Percentiles rank a stretch among this genome's conserved stretches.
Evolutionary conservation across 495 filamentous ascomycete genomes (phyloP).

Genomic region (Penicillium cataractarum): DNA sequence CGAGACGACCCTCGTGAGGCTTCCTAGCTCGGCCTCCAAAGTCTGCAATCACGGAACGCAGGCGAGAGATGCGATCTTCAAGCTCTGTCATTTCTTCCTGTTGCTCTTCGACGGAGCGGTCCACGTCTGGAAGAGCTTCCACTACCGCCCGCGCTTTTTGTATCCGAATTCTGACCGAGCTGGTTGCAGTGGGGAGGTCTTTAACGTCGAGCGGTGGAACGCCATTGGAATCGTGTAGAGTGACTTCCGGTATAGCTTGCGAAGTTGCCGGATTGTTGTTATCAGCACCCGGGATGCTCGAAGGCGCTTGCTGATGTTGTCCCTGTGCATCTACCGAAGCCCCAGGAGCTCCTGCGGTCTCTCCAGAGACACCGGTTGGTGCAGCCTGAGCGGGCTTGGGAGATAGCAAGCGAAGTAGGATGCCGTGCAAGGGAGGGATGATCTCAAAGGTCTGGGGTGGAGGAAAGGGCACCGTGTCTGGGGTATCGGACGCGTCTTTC

Average conservation of each 20-base stretch:
- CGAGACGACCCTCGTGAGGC: not conserved
- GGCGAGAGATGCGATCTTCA: constrained; percentile 63
- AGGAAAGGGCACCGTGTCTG: constrained; percentile 55
- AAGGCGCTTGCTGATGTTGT: constrained; percentile 36
- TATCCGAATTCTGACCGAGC: constrained; percentile 76
- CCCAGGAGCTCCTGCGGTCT: constrained; percentile 26
- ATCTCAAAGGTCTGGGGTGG: constrained; percentile 74
- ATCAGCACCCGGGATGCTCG: constrained; percentile 19
- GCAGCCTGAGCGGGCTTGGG: constrained; percentile 24
- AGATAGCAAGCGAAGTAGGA: constrained; percentile 72
- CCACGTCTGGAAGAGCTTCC: constrained; percentile 71
- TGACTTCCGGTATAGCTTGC: constrained; percentile 30
- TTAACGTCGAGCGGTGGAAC: constrained; percentile 67
- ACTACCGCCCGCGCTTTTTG: constrained; percentile 74
- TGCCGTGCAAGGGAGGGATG: constrained; percentile 76
- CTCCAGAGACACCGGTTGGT: constrained; percentile 27
- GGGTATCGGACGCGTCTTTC: constrained; percentile 48
- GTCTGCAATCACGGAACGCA: constrained; percentile 58
- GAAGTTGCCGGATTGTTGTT: constrained; percentile 27
- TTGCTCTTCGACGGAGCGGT: constrained; percentile 75
- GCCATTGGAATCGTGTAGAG: constrained; percentile 35
- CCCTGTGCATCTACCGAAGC: constrained; percentile 26
- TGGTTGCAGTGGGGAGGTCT: constrained; percentile 73
- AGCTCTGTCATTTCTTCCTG: constrained; percentile 77
- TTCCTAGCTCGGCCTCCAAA: constrained; percentile 42